These are phyloP conservation scores for Amanita thiersii DNA, from an alignment of 768 basidiomycete species.

Conservation along the genomic window DNA sequence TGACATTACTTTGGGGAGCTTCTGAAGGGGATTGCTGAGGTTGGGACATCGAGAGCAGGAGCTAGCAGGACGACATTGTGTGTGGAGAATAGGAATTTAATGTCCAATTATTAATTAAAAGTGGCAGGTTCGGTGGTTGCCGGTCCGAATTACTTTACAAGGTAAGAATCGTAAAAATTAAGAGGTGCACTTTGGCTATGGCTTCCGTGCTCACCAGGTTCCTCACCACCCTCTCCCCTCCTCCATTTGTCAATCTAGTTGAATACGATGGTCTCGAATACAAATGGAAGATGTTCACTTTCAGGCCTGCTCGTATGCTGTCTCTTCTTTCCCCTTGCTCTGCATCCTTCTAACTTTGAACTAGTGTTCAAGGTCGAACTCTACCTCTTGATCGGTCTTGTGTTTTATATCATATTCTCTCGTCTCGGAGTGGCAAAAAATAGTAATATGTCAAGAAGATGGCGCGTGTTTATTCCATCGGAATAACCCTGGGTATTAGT, in stretches of 20 bases:
- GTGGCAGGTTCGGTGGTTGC: slow-evolving; percentile 7
- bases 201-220: slow-evolving; percentile 25
- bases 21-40: slow-evolving; percentile 1
- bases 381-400: slow-evolving; percentile 40
- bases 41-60: slow-evolving; percentile 6
- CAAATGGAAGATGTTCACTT: slow-evolving; percentile 67
- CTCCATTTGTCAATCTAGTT: slow-evolving; percentile 40
- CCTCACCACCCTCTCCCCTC: slow-evolving; percentile 42
- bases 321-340: neutral
- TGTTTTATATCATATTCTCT: slow-evolving; percentile 49
- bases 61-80: neutral
- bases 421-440: slow-evolving; percentile 59
- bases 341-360: neutral
- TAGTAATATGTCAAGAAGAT: slow-evolving; percentile 47
- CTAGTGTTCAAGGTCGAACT: slow-evolving; percentile 63
- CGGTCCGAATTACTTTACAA: neutral
- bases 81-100: too few relatives aligned
- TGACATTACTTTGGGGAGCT: too few relatives aligned
- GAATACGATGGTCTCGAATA: slow-evolving; percentile 73
- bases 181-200: slow-evolving; percentile 11
- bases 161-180: neutral
- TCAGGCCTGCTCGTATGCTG: slow-evolving; percentile 68
- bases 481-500: slow-evolving; percentile 11
- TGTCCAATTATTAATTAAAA: too few relatives aligned
- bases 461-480: slow-evolving; percentile 36